Evolutionary conservation across 2,329 filamentous ascomycete genomes (phyloP).

Genomic region (Ascomycota sp.): DNA sequence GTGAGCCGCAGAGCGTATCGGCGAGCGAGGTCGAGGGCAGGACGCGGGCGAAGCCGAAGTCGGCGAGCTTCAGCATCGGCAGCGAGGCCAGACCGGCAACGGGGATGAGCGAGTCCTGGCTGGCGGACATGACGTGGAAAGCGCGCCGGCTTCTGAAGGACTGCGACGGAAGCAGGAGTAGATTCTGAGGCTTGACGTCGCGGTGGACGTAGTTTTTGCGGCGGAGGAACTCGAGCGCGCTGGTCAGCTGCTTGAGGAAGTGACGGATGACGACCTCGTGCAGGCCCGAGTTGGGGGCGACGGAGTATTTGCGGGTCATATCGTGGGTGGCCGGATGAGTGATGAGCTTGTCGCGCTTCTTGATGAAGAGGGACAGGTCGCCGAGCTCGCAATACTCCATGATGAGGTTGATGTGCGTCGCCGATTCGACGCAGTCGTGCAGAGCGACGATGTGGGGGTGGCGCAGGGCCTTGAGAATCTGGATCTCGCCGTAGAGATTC

Average conservation of each 20-base stretch:
- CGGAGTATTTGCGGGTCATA: slow-evolving; percentile 87
- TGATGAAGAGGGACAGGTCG: slow-evolving; percentile 88
- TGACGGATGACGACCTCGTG: slow-evolving; percentile 94
- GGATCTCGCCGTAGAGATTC: slow-evolving; percentile 86
- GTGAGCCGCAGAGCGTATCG: slow-evolving; percentile 90
- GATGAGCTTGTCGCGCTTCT: slow-evolving; percentile 65
- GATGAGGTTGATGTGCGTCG: slow-evolving; percentile 79
- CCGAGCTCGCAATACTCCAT: slow-evolving; percentile 98
- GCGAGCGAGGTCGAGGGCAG: slow-evolving; percentile 79
- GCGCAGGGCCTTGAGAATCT: slow-evolving; percentile 80
- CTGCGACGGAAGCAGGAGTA: slow-evolving; percentile 68
- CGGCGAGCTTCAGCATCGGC: slow-evolving; percentile 92
- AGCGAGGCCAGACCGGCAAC: slow-evolving; percentile 63
- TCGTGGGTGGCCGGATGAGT: slow-evolving; percentile 68
- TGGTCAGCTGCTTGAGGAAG: slow-evolving; percentile 86
- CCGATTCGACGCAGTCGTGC: slow-evolving; percentile 79
- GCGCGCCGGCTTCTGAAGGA: slow-evolving; percentile 39
- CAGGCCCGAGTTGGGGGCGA: slow-evolving; percentile 61
- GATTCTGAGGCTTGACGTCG: slow-evolving; percentile 93
- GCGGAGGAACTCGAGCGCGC: slow-evolving; percentile 75
- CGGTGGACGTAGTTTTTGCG: slow-evolving; percentile 79
- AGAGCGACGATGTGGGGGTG: slow-evolving; percentile 95
- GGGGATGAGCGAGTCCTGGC: slow-evolving; percentile 62
- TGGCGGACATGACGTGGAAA: slow-evolving; percentile 50
- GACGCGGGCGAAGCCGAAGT: slow-evolving; percentile 95